phyloP scores from a whole-genome alignment of 2,329 filamentous ascomycete species.

The Dothideomycetes sp. region DNA sequence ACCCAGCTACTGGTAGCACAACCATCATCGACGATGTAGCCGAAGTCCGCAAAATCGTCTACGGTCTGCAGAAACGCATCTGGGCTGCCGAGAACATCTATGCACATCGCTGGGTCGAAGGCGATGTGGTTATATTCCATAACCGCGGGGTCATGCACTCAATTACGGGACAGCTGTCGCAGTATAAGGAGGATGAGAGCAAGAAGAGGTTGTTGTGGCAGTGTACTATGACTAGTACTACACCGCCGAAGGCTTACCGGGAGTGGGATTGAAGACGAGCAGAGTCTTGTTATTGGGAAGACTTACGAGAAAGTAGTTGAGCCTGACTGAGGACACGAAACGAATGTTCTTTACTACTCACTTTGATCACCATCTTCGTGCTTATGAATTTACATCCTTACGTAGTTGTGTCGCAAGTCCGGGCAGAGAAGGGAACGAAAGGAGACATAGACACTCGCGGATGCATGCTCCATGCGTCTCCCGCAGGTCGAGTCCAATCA shows the following conservation, averaged over 20 bases:
- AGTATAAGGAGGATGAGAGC: background rate
- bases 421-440: too few relatives aligned
- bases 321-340: too few relatives aligned
- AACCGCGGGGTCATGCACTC: conserved; percentile 65
- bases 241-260: background rate
- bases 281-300: too few relatives aligned
- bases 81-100: conserved; percentile 60
- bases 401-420: too few relatives aligned
- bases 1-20: conserved; percentile 32
- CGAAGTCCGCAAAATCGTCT: conserved; percentile 57
- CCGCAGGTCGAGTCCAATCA: too few relatives aligned
- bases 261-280: background rate
- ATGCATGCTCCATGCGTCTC: too few relatives aligned
- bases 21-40: conserved; percentile 55
- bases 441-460: too few relatives aligned
- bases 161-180: conserved; percentile 28
- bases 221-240: background rate
- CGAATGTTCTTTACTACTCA: too few relatives aligned
- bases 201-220: background rate
- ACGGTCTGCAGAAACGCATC: conserved; percentile 58
- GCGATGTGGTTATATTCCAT: conserved; percentile 67
- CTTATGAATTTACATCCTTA: too few relatives aligned
- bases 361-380: too few relatives aligned
- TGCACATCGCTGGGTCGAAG: conserved; percentile 65
- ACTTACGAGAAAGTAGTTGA: too few relatives aligned